Evolutionary conservation across 345 rosid species (phyloP).

Genomic region (Dipteronia dyeriana): DNA sequence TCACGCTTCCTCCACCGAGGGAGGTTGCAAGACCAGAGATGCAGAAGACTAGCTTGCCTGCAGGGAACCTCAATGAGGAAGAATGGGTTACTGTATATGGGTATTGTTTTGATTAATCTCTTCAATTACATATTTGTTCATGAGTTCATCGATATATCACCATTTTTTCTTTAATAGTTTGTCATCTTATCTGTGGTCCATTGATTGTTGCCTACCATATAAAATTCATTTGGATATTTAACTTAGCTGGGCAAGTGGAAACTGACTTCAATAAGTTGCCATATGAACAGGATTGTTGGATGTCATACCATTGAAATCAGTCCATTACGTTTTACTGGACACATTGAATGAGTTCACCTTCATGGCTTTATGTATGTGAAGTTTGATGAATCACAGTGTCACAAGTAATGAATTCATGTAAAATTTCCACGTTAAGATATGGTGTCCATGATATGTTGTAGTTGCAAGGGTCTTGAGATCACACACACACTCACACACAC

Average conservation of each 20-base stretch:
- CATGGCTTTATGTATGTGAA: background rate
- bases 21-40: constrained; percentile 97
- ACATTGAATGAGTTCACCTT: background rate
- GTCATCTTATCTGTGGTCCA: too few relatives aligned
- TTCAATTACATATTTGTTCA: background rate
- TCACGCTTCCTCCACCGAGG: constrained; percentile 88
- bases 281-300: background rate
- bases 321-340: too few relatives aligned
- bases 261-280: background rate
- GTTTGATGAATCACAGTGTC: background rate
- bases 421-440: too few relatives aligned
- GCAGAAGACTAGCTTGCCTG: constrained; percentile 65
- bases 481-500: too few relatives aligned
- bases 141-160: background rate
- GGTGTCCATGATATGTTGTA: too few relatives aligned
- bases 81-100: constrained; percentile 99
- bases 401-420: background rate
- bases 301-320: background rate
- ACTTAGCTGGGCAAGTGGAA: background rate
- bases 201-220: too few relatives aligned
- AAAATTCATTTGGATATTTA: too few relatives aligned
- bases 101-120: constrained; percentile 38
- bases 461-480: too few relatives aligned
- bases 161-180: background rate
- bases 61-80: constrained; percentile 82